Evolutionary conservation across 768 basidiomycete species (phyloP).

Genomic region (Hericium rajendrae): DNA sequence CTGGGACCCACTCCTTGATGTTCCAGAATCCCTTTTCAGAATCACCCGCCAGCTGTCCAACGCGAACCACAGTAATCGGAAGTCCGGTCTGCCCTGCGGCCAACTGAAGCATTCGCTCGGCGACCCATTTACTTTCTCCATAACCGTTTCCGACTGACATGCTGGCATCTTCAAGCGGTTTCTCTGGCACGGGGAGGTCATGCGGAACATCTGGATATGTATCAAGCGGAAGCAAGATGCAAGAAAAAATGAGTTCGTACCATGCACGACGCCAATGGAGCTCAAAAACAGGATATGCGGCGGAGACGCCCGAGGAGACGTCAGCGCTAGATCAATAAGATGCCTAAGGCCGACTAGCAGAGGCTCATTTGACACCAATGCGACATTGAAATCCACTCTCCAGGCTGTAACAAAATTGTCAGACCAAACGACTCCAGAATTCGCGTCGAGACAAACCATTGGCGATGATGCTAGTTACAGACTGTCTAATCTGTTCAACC

Average conservation of each 20-base stretch:
- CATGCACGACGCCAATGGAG: slow-evolving; percentile 15
- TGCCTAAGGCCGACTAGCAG: slow-evolving; percentile 15
- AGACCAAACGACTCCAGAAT: too few relatives aligned
- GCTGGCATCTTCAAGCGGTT: background rate
- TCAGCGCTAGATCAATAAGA: slow-evolving; percentile 17
- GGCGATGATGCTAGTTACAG: background rate
- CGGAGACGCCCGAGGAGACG: slow-evolving; percentile 6
- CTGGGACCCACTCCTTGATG: slow-evolving; percentile 1
- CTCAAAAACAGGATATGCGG: slow-evolving; percentile 18
- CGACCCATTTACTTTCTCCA: slow-evolving; percentile 4
- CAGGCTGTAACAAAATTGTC: slow-evolving; percentile 11
- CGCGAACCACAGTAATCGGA: background rate
- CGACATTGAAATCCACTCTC: slow-evolving; percentile 20
- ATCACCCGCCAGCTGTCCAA: slow-evolving; percentile 1
- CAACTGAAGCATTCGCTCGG: slow-evolving; percentile 1
- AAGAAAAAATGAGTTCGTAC: background rate
- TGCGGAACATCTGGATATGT: background rate
- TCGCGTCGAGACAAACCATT: background rate
- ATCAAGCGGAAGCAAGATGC: background rate
- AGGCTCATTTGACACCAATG: slow-evolving; percentile 16
- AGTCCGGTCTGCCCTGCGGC: background rate
- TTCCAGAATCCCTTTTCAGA: background rate
- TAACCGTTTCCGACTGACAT: slow-evolving; percentile 1
- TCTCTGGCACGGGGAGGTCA: background rate
- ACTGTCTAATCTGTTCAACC: background rate